Percentiles rank a stretch among this genome's conserved stretches.
These are phyloP conservation scores for Phyllosticta ampelicida DNA, from an alignment of 2,329 filamentous ascomycete species.

Conservation along the genomic window DNA sequence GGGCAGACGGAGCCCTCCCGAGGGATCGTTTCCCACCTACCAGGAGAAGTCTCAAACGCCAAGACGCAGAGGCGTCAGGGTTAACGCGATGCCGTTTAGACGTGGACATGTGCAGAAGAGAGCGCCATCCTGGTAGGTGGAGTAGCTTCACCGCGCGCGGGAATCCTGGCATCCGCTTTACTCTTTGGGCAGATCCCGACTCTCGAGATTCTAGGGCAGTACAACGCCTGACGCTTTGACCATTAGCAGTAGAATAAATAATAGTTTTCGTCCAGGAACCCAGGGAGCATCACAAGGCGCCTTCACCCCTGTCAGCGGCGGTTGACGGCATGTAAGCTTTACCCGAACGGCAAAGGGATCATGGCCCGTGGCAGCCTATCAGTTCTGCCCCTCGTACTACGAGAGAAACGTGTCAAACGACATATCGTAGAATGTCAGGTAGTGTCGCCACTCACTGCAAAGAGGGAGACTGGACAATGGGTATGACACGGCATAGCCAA, in stretches of 20 bases:
- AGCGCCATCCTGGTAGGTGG: background rate
- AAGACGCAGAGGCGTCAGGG: background rate
- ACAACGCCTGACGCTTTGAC: background rate
- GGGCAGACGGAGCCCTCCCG: background rate
- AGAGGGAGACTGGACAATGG: background rate
- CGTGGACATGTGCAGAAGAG: background rate
- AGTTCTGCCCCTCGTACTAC: background rate
- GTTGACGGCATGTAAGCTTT: background rate
- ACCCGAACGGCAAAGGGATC: background rate
- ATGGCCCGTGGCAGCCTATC: background rate
- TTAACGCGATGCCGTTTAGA: background rate
- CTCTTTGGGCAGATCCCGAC: background rate
- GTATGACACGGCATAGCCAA: background rate
- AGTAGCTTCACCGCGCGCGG: background rate
- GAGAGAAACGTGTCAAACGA: background rate
- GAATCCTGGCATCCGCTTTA: background rate
- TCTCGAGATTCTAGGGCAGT: background rate
- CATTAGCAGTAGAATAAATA: background rate
- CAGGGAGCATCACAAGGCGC: slow-evolving; percentile 42
- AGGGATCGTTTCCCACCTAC: background rate
- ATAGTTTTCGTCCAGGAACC: background rate
- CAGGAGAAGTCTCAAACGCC: background rate
- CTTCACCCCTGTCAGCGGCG: slow-evolving; percentile 70
- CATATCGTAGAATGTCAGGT: background rate
- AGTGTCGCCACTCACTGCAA: background rate